Evolutionary conservation across 768 basidiomycete species (phyloP).

Genomic region (Lentinula boryana): DNA sequence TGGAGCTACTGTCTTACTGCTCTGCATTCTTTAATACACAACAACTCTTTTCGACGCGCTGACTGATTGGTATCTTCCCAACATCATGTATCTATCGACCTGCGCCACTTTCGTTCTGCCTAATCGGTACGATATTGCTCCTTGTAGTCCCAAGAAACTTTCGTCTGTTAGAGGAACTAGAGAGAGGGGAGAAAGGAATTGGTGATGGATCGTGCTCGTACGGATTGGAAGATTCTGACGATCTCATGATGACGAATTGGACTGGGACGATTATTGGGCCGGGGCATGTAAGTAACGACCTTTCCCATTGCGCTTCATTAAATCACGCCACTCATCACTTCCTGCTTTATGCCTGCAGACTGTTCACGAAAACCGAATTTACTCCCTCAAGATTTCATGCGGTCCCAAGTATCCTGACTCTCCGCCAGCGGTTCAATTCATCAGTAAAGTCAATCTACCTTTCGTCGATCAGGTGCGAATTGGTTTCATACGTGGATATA

Average conservation of each 20-base stretch:
- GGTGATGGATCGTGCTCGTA: conserved; percentile 98
- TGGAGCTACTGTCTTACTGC: not conserved
- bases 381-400: conserved; percentile 88
- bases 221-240: conserved; percentile 91
- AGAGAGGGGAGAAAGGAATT: conserved; percentile 99
- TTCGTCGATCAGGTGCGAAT: conserved; percentile 59
- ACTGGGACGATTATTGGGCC: conserved; percentile 99
- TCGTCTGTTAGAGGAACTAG: conserved; percentile 94
- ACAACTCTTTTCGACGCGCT: not conserved
- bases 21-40: not conserved
- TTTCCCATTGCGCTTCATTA: conserved; percentile 5
- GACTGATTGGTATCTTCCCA: not conserved
- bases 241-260: conserved; percentile 98
- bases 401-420: conserved; percentile 68
- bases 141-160: conserved; percentile 94
- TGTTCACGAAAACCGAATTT: conserved; percentile 98
- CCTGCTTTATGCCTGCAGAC: conserved; percentile 48
- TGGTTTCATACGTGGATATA: not conserved
- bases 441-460: conserved; percentile 89
- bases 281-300: conserved; percentile 66
- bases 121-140: not conserved
- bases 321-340: conserved; percentile 7
- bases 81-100: not conserved
- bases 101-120: not conserved
- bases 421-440: conserved; percentile 78